Percentiles rank a stretch among this genome's conserved stretches.
These are phyloP conservation scores for Fusarium ramigenum DNA, from an alignment of 2,329 filamentous ascomycete genomes.

Conservation along the genomic window DNA sequence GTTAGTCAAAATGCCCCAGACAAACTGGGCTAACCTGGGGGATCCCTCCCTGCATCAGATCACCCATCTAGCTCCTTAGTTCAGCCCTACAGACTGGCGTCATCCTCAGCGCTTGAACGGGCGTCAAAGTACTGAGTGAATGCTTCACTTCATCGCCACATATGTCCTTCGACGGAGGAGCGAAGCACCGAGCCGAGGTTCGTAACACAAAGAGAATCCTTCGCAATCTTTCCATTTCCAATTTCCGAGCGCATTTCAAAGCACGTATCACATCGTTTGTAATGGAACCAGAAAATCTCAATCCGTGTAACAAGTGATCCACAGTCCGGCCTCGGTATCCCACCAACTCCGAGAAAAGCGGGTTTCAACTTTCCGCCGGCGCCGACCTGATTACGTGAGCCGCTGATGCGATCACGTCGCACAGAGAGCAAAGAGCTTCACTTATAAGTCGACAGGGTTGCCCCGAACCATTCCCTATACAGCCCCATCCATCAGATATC, in stretches of 20 bases:
- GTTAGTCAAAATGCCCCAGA: neutral
- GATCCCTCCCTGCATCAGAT: neutral
- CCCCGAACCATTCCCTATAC: neutral
- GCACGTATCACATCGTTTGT: constrained; percentile 5
- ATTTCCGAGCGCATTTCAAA: constrained; percentile 1
- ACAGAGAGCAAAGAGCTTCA: constrained; percentile 2
- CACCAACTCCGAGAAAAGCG: constrained; percentile 17
- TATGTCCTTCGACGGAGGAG: neutral
- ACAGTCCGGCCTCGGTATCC: constrained; percentile 31
- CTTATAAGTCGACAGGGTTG: constrained; percentile 10
- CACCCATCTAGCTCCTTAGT: neutral
- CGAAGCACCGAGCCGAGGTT: neutral
- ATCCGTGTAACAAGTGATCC: neutral
- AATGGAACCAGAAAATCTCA: neutral
- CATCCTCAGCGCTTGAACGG: too few species aligned
- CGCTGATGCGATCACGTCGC: constrained; percentile 20
- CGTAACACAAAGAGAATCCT: neutral
- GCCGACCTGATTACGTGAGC: constrained; percentile 30
- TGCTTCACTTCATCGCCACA: neutral
- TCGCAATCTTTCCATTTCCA: neutral
- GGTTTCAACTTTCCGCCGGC: constrained; percentile 2
- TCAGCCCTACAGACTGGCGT: constrained; percentile 5
- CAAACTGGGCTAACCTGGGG: neutral
- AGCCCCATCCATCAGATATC: neutral
- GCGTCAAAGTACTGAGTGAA: too few species aligned